Evolutionary conservation across 345 rosid genomes (phyloP), one percentile per base, ranked within the genome.

Genomic region (Eucalyptus tenuipes): DNA sequence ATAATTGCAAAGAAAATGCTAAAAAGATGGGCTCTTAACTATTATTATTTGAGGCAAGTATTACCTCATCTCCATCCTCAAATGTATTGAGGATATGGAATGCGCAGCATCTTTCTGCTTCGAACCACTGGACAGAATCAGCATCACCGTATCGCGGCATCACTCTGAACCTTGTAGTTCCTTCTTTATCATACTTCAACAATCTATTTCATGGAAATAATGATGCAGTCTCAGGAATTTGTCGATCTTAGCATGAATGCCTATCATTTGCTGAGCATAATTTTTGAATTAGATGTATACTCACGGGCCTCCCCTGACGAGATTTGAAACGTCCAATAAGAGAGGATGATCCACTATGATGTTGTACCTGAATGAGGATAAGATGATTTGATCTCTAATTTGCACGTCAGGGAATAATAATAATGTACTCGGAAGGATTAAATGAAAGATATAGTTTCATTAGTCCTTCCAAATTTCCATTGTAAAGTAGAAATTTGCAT

Each of bases 61-160:
- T 88, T 82, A 93, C 96, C 94, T 93, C 93, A 9, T 95, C 89
- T 3, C 87, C 92, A 8, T 92, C 94, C 85, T 95, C 95, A 44
- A 95, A 93, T 57, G 94, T 90, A 61, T 93, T 94, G 52, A 94
- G 59, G 55, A 95, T 85, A 87, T 94, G 95, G 22, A 93, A 89
- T 80, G 88, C 81, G 88, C 92, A 92, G 87, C 88, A 66, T 18
- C 93, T 86, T 87, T 92, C 81, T n/a, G 94, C 95, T 2, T 90
- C 49, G 87, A 95, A 94, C 95, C 95, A 94, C 24, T 47, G 61
- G 85, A 93, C 87, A 8, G 95, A 92, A 14, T 91, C 90, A 47
- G 92, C 86, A 86, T 92, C 91, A 2, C 95, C 96, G 27, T 92
- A 93, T 17, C 94, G 93, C n/a, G 94, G 95, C 93, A 95, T 93